Evolutionary conservation across 1,284 basidiomycete genomes (phyloP).

Genomic region (Sutorius eximius): DNA sequence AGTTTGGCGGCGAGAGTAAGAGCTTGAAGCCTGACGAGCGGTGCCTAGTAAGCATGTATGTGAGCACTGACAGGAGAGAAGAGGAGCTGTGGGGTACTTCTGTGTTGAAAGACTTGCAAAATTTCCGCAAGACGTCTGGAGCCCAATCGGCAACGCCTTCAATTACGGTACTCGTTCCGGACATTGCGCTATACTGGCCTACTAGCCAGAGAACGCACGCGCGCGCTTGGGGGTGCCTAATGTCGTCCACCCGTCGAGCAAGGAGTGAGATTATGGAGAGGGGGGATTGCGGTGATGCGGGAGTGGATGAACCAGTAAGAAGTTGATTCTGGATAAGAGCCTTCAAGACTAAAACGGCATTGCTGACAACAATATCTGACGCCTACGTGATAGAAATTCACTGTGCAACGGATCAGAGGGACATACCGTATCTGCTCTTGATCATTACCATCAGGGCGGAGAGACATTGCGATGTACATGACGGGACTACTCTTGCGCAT

Average conservation of each 20-base stretch:
- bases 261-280: slow-evolving; percentile 73
- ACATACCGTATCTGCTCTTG: slow-evolving; percentile 66
- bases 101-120: slow-evolving; percentile 66
- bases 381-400: slow-evolving; percentile 2
- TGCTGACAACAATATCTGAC: slow-evolving; percentile 57
- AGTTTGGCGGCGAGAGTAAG: slow-evolving; percentile 84
- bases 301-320: slow-evolving; percentile 13
- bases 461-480: slow-evolving; percentile 69
- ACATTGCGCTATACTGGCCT: slow-evolving; percentile 71
- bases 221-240: slow-evolving; percentile 74
- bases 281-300: slow-evolving; percentile 46
- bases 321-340: slow-evolving; percentile 74
- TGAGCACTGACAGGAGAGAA: not conserved
- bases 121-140: slow-evolving; percentile 80
- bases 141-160: slow-evolving; percentile 69
- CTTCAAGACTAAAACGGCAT: slow-evolving; percentile 82
- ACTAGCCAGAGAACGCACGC: slow-evolving; percentile 90
- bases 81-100: slow-evolving; percentile 52
- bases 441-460: slow-evolving; percentile 78
- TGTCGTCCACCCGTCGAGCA: slow-evolving; percentile 72
- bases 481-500: slow-evolving; percentile 67
- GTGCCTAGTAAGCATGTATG: slow-evolving; percentile 42
- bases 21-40: slow-evolving; percentile 77
- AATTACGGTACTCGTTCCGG: slow-evolving; percentile 38
- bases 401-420: not conserved